Conservation (phyloP, 2,329 filamentous ascomycete species). For the Cercospora sp. region DNA sequence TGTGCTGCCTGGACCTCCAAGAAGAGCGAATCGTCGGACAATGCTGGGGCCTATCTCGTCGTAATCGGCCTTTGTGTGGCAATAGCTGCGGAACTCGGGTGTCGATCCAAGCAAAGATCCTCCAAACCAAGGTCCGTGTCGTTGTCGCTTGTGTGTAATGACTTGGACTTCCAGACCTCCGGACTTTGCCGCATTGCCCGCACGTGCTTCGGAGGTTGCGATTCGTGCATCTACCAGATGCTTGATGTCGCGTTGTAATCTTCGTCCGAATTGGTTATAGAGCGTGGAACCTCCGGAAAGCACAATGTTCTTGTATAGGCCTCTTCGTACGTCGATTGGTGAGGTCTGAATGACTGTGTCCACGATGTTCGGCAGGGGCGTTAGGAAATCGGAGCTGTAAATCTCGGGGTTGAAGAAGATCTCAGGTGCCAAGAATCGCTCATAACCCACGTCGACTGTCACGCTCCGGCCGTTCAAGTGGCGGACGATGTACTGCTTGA, state of each 20-base stretch:
- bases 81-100: conserved; percentile 97
- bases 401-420: conserved; percentile 99
- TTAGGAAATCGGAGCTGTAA: conserved; percentile 97
- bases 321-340: conserved; percentile 93
- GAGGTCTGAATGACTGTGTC: conserved; percentile 97
- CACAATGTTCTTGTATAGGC: conserved; percentile 99
- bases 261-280: conserved; percentile 96
- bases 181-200: conserved; percentile 80
- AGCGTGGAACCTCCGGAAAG: conserved; percentile 94
- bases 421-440: conserved; percentile 95
- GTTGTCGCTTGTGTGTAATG: conserved; percentile 94
- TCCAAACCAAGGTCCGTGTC: conserved; percentile 98
- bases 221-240: conserved; percentile 93
- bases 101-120: conserved; percentile 95
- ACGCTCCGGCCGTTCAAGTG: conserved; percentile 83
- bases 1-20: conserved; percentile 86
- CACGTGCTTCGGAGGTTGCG: conserved; percentile 84
- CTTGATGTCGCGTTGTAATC: conserved; percentile 95
- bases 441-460: conserved; percentile 90
- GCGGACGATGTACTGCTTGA: conserved; percentile 84
- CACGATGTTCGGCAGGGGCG: conserved; percentile 88
- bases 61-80: conserved; percentile 78
- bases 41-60: conserved; percentile 96
- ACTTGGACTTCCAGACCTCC: conserved; percentile 96
- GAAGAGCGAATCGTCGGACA: conserved; percentile 86